Percentiles rank a stretch among this genome's conserved stretches.
Conservation (phyloP, 2,329 filamentous ascomycete species). For the Teratosphaeria viscida region DNA sequence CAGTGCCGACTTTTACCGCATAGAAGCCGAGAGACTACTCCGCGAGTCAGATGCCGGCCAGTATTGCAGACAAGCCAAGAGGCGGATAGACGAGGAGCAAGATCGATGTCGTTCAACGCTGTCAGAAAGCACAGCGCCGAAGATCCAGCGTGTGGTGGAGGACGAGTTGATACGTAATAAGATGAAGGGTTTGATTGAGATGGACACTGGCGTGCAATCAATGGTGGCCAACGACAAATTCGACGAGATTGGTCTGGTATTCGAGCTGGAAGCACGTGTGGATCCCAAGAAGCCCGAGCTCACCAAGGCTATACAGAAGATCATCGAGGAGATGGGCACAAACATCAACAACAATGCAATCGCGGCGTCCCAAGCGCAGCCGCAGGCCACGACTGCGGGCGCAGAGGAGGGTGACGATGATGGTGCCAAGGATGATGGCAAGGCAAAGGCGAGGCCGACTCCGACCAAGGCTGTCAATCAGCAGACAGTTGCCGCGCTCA, state of each 20-base stretch:
- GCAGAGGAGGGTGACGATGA: constrained; percentile 37
- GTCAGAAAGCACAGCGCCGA: constrained; percentile 58
- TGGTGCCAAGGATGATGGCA: neutral
- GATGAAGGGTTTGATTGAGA: constrained; percentile 68
- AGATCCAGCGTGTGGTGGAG: constrained; percentile 69
- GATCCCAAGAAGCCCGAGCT: constrained; percentile 63
- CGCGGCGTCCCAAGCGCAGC: constrained; percentile 45
- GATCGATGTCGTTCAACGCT: constrained; percentile 77
- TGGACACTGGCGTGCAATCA: constrained; percentile 75
- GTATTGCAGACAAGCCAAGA: constrained; percentile 68
- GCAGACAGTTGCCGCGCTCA: constrained; percentile 77
- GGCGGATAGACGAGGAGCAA: constrained; percentile 67
- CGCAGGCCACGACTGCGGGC: constrained; percentile 31
- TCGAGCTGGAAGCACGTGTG: constrained; percentile 66
- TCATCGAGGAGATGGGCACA: constrained; percentile 67
- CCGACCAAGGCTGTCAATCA: constrained; percentile 49
- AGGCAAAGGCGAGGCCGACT: constrained; percentile 35
- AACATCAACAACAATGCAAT: constrained; percentile 66
- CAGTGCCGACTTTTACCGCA: constrained; percentile 62
- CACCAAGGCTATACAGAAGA: constrained; percentile 58
- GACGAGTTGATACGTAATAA: constrained; percentile 67
- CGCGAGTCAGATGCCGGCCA: constrained; percentile 67
- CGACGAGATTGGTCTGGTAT: constrained; percentile 70
- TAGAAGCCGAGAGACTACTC: constrained; percentile 65
- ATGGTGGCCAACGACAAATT: constrained; percentile 88